Base-by-base conservation (phyloP, 208 protist species). In the Trypanosoma melophagium region DNA sequence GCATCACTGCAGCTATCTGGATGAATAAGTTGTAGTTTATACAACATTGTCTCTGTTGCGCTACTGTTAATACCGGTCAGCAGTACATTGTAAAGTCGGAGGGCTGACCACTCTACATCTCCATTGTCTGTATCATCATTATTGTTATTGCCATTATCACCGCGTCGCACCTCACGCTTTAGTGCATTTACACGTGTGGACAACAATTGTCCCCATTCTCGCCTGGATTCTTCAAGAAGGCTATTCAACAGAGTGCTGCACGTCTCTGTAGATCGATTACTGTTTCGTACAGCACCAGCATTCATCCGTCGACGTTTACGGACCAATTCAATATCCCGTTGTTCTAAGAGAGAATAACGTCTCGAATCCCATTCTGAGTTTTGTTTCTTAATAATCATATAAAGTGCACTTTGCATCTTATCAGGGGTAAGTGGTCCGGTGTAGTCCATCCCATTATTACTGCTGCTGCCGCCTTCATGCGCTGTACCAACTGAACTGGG, bases 41-140 rank as follows among this genome's bases (percentile, higher is more conserved):
- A 5, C 28, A 35, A 5, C 28, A 77, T n/a, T 21, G 60, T 24
- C 47, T 66, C 62, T 3, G 77, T 82, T 13, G 21, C 31, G 7
- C 25, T 44, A 54, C 59, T 73, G 60, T 92, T 91, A 53, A 95
- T 60, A 25, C 86, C 89, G 8, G 74, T 64, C 0, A 95, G 67
- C n/a, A 95, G 71, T 41, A 71, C 75, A 35, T 79, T 67, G 52
- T 85, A 88, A 38, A 95, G 74, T 31, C 88, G 74, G 10, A 77
- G 68, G 25, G 79, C 60, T 5, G 77, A 93, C 77, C 62, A 78
- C 65, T 66, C 63, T 41, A 77, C 38, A 28, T 69, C 65, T 1
- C 67, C 65, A 9, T 5, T 35, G 5, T 35, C 28, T 1, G 28
- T 35, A 35, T 19, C 3, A 66, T 59, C 51, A 61, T 47, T 25